Base-by-base conservation (phyloP, 768 basidiomycete species). In the Boletus reticulatus region DNA sequence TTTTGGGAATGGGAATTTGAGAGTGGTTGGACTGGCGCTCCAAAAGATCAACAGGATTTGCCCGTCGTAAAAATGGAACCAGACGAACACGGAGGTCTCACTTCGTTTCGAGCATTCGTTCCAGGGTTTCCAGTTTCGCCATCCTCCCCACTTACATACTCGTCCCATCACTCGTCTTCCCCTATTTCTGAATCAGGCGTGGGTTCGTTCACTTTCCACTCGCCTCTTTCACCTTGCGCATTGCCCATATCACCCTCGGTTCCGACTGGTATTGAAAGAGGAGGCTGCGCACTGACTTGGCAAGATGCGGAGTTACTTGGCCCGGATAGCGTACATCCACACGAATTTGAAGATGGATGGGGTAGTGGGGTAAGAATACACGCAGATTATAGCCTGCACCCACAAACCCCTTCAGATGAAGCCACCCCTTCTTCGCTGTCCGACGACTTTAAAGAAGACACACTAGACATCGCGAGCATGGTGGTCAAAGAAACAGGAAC, bases 241-340 rank as follows among this genome's bases (percentile, higher is more conserved):
- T 22, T 45, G 11, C 52, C 61, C 9, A 6, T 44, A 11, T 58
- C 56, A 31, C 48, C 53, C 19, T 59, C 62, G 4, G 41, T 53
- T 16, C 55, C 58, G 32, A 37, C 20, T 39, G 57, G 53, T 45
- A 58, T 32, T 14, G 16, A 53, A n/a, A 47, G 20, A 19, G 55
- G 43, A 47, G 43, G 63, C 42, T 66, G 68, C 52, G 67, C 72
- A 44, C 43, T 73, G 39, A 56, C 70, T 37, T 78, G 79, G 76
- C 70, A 73, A 41, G 77, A 78, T 48, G 77, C 71, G 7, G 78
- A 80, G 46, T 56, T 79, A 3, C 71, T 79, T 24, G 78, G 78
- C 11, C 78, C 78, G 1, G 78, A 79, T 51, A 78, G 71, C 53
- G 72, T 79, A 29, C 70, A 73, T 51, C 72, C 69, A 10, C 67